Base-by-base conservation (phyloP, 2,329 filamentous ascomycete species). In the Penicillium sp. region DNA sequence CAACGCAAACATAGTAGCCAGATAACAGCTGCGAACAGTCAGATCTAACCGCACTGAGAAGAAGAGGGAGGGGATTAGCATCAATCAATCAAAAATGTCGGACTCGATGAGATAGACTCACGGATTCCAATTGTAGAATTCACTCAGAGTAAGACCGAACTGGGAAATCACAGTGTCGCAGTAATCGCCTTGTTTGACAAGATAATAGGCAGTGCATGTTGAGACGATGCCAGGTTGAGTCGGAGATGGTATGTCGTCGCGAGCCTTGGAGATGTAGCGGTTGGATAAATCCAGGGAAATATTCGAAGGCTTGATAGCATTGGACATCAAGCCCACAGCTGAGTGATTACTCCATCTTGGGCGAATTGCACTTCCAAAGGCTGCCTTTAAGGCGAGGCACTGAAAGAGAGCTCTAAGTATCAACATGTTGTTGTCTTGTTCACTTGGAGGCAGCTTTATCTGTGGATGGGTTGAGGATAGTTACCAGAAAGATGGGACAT, bases 1-100 rank as follows among this genome's bases (percentile, higher is more conserved):
- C 57, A 46, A 59, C 20, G 20, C 57, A 59, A 9, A 57, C 49
- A 43, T 57, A 57, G 6, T 59, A 59, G 5, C 57, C 54, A 18
- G 35, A 33, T 16, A 50, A 28, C 3, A 59, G 35, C 6, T 52
- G 18, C 2, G 49, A 50, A 40, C 57, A 59, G n/a, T 54, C 49
- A 2, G 54, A 56, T 64, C 50, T 40, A 4, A 57, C 50, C 14
- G 56, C 50, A 45, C 56, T 57, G 46, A 35, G 14, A 20, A 20
- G 16, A 5, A 35, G 24, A 2, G 5, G n/a, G 26, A 50, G 16
- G 28, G 5, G 11, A 30, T 30, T 28, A 42, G n/a, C n/a, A 38
- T 18, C 18, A 11, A 12, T 16, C 12, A n/a, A n/a, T n/a, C 20
- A 33, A 40, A 18, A 18, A 12, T 24, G 18, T 12, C 12, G n/a